These are phyloP conservation scores for Medicago ruthenica DNA, from an alignment of 306 rosid species.

Conservation along the genomic window DNA sequence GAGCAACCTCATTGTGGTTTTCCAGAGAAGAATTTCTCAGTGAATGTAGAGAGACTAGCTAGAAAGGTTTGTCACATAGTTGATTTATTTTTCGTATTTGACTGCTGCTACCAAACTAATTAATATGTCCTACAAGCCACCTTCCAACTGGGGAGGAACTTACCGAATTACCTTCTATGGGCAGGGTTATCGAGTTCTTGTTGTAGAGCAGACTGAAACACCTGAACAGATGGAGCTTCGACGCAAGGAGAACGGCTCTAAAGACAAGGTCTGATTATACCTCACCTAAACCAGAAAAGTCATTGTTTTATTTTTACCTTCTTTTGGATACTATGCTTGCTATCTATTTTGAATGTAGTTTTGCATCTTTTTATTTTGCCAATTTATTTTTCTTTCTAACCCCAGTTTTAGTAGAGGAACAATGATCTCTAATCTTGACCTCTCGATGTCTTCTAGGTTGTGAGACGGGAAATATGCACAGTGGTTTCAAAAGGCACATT, in stretches of 20 bases:
- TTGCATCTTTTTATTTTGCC: slow-evolving; percentile 3
- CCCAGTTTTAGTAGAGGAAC: slow-evolving; percentile 10
- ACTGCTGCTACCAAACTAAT: slow-evolving; percentile 16
- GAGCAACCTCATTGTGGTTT: slow-evolving; percentile 99
- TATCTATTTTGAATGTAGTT: slow-evolving; percentile 14
- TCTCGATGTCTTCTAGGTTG: slow-evolving; percentile 63
- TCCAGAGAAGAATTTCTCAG: slow-evolving; percentile 89
- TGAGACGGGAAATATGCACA: slow-evolving; percentile 93
- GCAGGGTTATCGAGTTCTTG: slow-evolving; percentile 96
- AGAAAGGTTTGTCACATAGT: slow-evolving; percentile 72
- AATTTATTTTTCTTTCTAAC: slow-evolving; percentile 10
- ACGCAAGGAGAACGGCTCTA: slow-evolving; percentile 86
- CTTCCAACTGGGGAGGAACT: slow-evolving; percentile 43
- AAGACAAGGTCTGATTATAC: slow-evolving; percentile 71
- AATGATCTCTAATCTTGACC: slow-evolving; percentile 23
- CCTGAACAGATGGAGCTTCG: slow-evolving; percentile 91
- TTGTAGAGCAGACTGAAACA: slow-evolving; percentile 97
- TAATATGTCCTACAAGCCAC: slow-evolving; percentile 32
- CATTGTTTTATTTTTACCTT: slow-evolving; percentile 14
- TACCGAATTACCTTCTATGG: slow-evolving; percentile 40
- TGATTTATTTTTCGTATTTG: slow-evolving; percentile 24
- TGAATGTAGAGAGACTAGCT: slow-evolving; percentile 85
- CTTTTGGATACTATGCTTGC: slow-evolving; percentile 11
- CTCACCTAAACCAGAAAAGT: slow-evolving; percentile 29
- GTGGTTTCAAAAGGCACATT: slow-evolving; percentile 92